These are phyloP conservation scores for Didymella segeticola DNA, from an alignment of 2,329 filamentous ascomycete genomes.

Conservation along the genomic window DNA sequence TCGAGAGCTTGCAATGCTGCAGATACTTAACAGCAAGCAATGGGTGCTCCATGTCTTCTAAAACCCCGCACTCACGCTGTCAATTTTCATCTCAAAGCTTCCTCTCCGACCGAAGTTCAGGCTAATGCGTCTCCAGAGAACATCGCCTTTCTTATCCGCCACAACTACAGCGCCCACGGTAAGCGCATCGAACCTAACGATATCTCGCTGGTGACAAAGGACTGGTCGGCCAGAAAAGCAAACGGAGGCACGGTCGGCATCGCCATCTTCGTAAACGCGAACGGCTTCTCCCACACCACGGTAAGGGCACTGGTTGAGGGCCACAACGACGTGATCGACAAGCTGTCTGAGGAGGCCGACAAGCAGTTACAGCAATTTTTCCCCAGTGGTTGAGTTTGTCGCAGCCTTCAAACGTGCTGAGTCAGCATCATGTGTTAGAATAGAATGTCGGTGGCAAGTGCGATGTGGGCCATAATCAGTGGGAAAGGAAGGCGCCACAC, in stretches of 20 bases:
- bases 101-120: background rate
- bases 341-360: conserved; percentile 7
- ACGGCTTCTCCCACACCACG: conserved; percentile 15
- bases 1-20: too few species aligned
- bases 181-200: conserved; percentile 14
- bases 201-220: conserved; percentile 10
- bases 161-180: conserved; percentile 15
- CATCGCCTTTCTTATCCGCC: conserved; percentile 21
- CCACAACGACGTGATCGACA: conserved; percentile 8
- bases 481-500: background rate
- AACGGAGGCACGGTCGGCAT: background rate
- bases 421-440: background rate
- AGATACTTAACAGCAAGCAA: too few species aligned
- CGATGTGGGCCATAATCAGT: background rate
- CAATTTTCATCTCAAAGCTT: too few species aligned
- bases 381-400: background rate
- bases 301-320: background rate
- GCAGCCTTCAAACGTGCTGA: background rate
- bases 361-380: conserved; percentile 6
- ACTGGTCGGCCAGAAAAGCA: conserved; percentile 3
- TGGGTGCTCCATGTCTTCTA: too few species aligned
- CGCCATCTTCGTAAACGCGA: conserved; percentile 17
- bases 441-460: background rate
- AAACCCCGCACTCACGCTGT: too few species aligned
- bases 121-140: conserved; percentile 5